A percentile compares a stretch with the other conserved stretches of the same genome.
Evolutionary conservation across 108 stramenopile genomes (phyloP).

Genomic region (Cyclostephanos invisitatus): DNA sequence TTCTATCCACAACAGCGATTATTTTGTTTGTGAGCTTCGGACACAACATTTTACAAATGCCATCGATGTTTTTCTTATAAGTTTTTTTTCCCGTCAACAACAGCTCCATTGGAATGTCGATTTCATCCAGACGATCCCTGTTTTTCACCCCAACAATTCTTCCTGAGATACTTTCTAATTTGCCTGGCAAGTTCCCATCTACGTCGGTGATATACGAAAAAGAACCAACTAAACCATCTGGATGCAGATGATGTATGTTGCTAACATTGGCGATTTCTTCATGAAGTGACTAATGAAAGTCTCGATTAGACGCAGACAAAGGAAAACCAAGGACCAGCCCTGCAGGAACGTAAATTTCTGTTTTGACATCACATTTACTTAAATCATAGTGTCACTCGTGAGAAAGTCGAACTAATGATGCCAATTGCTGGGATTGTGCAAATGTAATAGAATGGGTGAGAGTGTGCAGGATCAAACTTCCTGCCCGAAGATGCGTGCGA

Average conservation of each 20-base stretch:
- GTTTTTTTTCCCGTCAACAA: constrained; percentile 47
- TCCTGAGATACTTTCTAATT: constrained; percentile 66
- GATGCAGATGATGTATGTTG: constrained; percentile 80
- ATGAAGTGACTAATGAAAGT: constrained; percentile 85
- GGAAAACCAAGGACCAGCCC: constrained; percentile 80
- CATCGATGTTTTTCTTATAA: constrained; percentile 68
- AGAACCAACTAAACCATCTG: constrained; percentile 71
- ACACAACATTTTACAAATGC: constrained; percentile 63
- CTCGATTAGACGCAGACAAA: constrained; percentile 64
- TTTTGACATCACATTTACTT: constrained; percentile 60
- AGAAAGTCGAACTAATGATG: constrained; percentile 76
- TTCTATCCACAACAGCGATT: constrained; percentile 71
- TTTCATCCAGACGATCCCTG: constrained; percentile 54
- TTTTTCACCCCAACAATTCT: constrained; percentile 87
- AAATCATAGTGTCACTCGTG: constrained; percentile 85
- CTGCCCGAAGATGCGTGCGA: constrained; percentile 53
- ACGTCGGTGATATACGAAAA: constrained; percentile 60
- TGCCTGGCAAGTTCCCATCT: constrained; percentile 65
- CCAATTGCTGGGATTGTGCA: constrained; percentile 77
- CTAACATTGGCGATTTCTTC: constrained; percentile 78
- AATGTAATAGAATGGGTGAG: constrained; percentile 63
- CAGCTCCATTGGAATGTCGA: constrained; percentile 76
- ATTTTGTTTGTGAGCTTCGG: constrained; percentile 73
- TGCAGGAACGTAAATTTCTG: constrained; percentile 75
- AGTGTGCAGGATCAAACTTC: constrained; percentile 77